Evolutionary conservation across 768 basidiomycete genomes (phyloP).

Genomic region (Leccinum incarnatum): DNA sequence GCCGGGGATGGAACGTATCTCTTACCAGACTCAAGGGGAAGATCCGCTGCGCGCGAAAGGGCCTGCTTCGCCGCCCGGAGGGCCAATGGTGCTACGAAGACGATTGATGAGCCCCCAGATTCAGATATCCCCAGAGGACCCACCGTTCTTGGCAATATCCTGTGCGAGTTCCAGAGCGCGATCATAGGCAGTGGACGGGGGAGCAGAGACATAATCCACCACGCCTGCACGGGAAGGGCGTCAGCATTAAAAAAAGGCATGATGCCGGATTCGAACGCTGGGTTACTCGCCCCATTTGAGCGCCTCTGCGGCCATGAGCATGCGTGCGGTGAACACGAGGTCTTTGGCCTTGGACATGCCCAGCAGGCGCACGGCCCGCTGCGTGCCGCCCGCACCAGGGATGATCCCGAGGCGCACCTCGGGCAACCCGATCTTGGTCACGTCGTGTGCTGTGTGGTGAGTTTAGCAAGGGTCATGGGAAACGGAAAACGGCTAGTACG

Average conservation of each 20-base stretch:
- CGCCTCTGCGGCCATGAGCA: slow-evolving; percentile 65
- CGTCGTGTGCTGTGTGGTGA: slow-evolving; percentile 48
- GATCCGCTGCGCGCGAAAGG: slow-evolving; percentile 74
- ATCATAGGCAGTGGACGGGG: slow-evolving; percentile 61
- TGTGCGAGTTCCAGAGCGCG: slow-evolving; percentile 68
- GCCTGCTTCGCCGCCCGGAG: slow-evolving; percentile 86
- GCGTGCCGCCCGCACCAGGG: slow-evolving; percentile 89
- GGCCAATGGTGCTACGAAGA: slow-evolving; percentile 70
- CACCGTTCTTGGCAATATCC: slow-evolving; percentile 66
- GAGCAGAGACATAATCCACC: slow-evolving; percentile 73
- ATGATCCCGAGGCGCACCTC: slow-evolving; percentile 82
- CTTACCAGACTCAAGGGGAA: slow-evolving; percentile 72
- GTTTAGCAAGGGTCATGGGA: neutral
- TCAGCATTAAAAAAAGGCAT: slow-evolving; percentile 1
- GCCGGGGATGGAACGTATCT: neutral
- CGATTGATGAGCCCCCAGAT: neutral
- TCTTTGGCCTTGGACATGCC: slow-evolving; percentile 82
- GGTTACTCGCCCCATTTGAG: slow-evolving; percentile 57
- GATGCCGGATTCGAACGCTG: neutral
- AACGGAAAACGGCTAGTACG: slow-evolving; percentile 15
- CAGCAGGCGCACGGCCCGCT: slow-evolving; percentile 73
- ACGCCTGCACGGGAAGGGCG: slow-evolving; percentile 50
- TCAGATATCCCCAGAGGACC: slow-evolving; percentile 9
- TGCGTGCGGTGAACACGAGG: slow-evolving; percentile 78
- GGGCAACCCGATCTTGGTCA: slow-evolving; percentile 86